Percentiles rank a stretch among this genome's conserved stretches.
Conservation (phyloP, 2,329 filamentous ascomycete species). For the Sporothrix pallida region DNA sequence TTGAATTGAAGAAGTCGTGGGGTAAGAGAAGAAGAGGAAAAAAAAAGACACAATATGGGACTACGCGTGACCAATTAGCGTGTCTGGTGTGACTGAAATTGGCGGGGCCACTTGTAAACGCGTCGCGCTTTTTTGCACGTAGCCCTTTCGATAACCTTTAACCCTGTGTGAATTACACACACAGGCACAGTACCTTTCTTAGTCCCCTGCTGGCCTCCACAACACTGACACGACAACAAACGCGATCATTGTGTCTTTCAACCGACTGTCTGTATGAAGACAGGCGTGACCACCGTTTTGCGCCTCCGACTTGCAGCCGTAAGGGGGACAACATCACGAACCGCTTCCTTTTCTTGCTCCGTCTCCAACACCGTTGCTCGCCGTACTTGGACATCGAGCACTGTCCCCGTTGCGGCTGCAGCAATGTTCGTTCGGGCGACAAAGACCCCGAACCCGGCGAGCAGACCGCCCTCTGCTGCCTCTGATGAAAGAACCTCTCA, state of each 20-base stretch:
- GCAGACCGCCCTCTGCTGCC: conserved; percentile 39
- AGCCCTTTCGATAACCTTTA: neutral
- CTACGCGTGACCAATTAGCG: conserved; percentile 1
- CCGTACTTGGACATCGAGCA: neutral
- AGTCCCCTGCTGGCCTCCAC: conserved; percentile 3
- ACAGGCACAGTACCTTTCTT: neutral
- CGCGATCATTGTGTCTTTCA: conserved; percentile 16
- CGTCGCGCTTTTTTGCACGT: conserved; percentile 28
- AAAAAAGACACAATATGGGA: no score
- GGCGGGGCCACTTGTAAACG: conserved; percentile 27
- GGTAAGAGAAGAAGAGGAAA: no score
- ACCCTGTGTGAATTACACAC: conserved; percentile 9
- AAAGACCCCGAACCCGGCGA: conserved; percentile 45
- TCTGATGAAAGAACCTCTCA: conserved; percentile 42
- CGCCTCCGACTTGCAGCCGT: conserved; percentile 38
- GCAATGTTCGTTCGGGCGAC: conserved; percentile 44
- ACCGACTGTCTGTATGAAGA: conserved; percentile 40
- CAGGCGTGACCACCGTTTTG: conserved; percentile 34
- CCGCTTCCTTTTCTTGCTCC: conserved; percentile 1
- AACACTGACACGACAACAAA: neutral
- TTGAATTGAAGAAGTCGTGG: no score
- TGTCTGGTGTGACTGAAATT: neutral
- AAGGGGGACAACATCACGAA: conserved; percentile 32
- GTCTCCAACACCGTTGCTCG: neutral
- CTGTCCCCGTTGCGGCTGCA: conserved; percentile 32